Conservation (phyloP, 2,329 filamentous ascomycete species). For the Aureobasidium sp. region DNA sequence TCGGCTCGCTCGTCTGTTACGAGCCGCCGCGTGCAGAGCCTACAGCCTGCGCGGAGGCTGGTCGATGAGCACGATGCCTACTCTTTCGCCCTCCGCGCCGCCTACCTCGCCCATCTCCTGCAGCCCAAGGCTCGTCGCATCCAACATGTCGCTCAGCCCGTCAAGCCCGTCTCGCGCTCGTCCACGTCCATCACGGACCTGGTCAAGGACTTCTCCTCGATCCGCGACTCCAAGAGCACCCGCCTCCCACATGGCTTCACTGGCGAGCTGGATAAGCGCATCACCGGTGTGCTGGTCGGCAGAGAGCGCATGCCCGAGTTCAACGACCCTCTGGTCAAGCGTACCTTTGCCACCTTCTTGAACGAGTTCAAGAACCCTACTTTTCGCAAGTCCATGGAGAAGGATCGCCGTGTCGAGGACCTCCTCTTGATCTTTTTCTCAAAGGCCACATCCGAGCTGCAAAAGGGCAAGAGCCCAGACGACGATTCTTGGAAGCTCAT, state of each 20-base stretch:
- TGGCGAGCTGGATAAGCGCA: constrained; percentile 64
- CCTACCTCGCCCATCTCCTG: constrained; percentile 86
- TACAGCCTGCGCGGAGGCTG: constrained; percentile 35
- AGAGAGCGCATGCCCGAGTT: constrained; percentile 81
- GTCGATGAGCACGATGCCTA: constrained; percentile 69
- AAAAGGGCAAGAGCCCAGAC: constrained; percentile 65
- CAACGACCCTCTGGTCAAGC: constrained; percentile 82
- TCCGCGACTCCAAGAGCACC: constrained; percentile 62
- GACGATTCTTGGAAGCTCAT: constrained; percentile 88
- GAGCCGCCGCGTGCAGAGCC: constrained; percentile 37
- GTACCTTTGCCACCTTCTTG: constrained; percentile 90
- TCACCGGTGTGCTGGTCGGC: constrained; percentile 73
- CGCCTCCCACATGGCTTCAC: constrained; percentile 67
- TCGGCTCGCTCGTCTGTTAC: constrained; percentile 28
- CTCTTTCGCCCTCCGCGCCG: constrained; percentile 80
- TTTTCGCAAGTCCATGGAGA: constrained; percentile 87
- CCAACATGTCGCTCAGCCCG: constrained; percentile 65
- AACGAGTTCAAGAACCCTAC: constrained; percentile 84
- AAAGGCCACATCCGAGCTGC: constrained; percentile 82
- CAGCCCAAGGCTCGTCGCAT: constrained; percentile 85
- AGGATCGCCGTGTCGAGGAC: constrained; percentile 87
- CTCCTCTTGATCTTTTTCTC: constrained; percentile 95
- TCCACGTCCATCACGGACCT: constrained; percentile 71
- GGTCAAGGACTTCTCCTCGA: constrained; percentile 74
- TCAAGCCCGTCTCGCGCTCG: constrained; percentile 55